phyloP scores from a whole-genome alignment of 179 eudicot species.

The Beta macrorhiza region DNA sequence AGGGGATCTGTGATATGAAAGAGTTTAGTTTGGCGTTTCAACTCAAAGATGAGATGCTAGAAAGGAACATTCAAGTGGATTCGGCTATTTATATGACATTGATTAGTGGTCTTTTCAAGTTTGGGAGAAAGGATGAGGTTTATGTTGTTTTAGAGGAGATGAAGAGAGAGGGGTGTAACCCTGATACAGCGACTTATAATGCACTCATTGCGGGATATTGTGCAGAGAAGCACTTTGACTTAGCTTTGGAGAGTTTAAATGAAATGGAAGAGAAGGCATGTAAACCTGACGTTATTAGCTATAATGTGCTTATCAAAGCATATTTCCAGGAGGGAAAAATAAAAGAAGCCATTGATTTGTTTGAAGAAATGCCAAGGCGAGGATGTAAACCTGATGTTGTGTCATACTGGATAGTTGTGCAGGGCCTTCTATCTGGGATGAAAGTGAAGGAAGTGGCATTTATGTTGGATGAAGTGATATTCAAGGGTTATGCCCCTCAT shows the following conservation, averaged over 20 bases:
- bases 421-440: constrained; percentile 46
- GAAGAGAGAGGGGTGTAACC: constrained; percentile 37
- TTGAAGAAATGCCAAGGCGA: constrained; percentile 73
- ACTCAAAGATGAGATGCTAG: constrained; percentile 65
- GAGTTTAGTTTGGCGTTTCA: constrained; percentile 42
- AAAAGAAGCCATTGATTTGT: constrained; percentile 54
- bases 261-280: constrained; percentile 48
- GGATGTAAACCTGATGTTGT: constrained; percentile 65
- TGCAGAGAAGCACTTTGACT: constrained; percentile 45
- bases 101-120: constrained; percentile 58
- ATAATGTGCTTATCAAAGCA: constrained; percentile 52
- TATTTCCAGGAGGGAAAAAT: constrained; percentile 47
- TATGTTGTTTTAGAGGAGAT: background rate
- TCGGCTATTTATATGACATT: constrained; percentile 49
- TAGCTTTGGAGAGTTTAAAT: constrained; percentile 43
- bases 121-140: constrained; percentile 51
- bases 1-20: constrained; percentile 52
- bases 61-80: constrained; percentile 29
- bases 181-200: constrained; percentile 50
- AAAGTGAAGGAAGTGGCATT: constrained; percentile 51
- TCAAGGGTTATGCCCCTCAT: constrained; percentile 58
- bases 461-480: constrained; percentile 75
- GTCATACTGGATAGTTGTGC: constrained; percentile 54
- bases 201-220: constrained; percentile 59
- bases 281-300: constrained; percentile 60